These are phyloP conservation scores for Eucalyptus brandiana DNA, from an alignment of 345 rosid genomes.

Conservation along the genomic window DNA sequence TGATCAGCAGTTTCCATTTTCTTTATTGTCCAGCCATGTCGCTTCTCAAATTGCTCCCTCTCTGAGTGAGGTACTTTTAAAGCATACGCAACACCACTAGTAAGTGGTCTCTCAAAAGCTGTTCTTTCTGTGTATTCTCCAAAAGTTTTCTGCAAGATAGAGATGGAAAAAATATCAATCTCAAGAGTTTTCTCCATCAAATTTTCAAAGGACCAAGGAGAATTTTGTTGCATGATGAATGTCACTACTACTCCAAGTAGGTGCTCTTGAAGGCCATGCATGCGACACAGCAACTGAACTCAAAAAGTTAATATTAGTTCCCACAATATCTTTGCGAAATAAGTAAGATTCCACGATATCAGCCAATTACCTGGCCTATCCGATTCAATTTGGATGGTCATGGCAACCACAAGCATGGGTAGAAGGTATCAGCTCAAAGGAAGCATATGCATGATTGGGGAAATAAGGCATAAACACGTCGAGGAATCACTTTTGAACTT, in stretches of 20 bases:
- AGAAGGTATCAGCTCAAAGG: neutral
- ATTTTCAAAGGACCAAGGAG: neutral
- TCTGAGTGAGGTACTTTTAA: conserved; percentile 76
- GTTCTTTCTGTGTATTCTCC: conserved; percentile 92
- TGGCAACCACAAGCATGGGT: neutral
- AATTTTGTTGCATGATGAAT: neutral
- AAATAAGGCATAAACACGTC: neutral
- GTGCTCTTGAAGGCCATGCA: neutral
- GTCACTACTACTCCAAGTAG: neutral
- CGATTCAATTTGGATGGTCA: neutral
- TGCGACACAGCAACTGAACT: neutral
- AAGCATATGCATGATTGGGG: neutral
- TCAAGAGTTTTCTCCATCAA: neutral
- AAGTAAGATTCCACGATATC: neutral
- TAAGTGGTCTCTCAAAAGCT: conserved; percentile 93
- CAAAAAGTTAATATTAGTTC: neutral
- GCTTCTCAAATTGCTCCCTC: conserved; percentile 77
- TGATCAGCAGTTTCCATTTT: conserved; percentile 92
- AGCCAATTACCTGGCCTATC: neutral
- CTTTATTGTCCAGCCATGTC: conserved; percentile 71
- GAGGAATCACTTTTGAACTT: neutral
- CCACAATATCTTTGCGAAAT: neutral
- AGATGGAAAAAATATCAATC: neutral
- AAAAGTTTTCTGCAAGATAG: conserved; percentile 62
- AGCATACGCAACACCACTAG: conserved; percentile 99